A percentile compares a stretch with the other conserved stretches of the same genome.
Conservation (phyloP, 306 rosid species). For the Mimosa pudica region DNA sequence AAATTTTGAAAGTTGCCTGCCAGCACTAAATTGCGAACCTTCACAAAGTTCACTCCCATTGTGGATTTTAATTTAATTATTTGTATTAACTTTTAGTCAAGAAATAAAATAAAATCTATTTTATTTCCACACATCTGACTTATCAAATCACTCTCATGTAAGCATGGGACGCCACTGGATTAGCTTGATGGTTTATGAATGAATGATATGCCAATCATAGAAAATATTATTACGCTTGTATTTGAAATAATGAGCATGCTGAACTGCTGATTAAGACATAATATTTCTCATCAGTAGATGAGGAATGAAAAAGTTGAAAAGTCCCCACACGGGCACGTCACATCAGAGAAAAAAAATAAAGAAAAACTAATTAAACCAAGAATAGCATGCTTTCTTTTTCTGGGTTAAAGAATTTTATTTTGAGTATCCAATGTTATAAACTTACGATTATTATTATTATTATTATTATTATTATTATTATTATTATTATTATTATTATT, state of each 20-base stretch:
- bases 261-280: background rate
- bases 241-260: background rate
- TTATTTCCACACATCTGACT: no score
- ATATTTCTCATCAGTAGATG: background rate
- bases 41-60: background rate
- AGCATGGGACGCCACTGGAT: no score
- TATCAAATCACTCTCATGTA: no score
- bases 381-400: background rate
- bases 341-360: background rate
- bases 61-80: no score
- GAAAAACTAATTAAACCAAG: background rate
- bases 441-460: background rate
- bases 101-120: no score
- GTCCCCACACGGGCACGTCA: background rate
- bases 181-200: background rate
- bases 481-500: conserved; percentile 9
- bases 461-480: conserved; percentile 4
- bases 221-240: background rate
- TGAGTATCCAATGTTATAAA: background rate
- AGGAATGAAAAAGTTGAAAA: background rate
- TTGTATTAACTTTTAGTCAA: no score
- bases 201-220: no score
- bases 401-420: background rate
- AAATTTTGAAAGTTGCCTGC: background rate
- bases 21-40: background rate